A percentile compares a stretch with the other conserved stretches of the same genome.
Evolutionary conservation across 139 green algal genomes (phyloP).

Genomic region (Coelastrella sp.): DNA sequence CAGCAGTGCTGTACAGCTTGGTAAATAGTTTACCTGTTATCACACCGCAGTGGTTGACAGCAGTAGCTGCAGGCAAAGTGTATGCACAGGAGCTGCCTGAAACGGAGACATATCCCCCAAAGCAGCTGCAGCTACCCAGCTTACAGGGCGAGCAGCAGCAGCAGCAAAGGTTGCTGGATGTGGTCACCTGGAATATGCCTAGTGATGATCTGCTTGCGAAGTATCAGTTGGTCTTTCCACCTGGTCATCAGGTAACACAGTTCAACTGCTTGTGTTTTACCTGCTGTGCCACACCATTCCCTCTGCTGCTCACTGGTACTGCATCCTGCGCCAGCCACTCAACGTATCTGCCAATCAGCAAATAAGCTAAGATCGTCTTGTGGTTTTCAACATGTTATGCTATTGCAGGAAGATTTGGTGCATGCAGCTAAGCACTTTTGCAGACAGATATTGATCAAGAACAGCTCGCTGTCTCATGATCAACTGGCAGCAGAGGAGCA

Average conservation of each 20-base stretch:
- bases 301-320: not conserved
- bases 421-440: not conserved
- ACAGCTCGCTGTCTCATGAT: not conserved
- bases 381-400: not conserved
- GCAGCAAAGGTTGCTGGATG: slow-evolving; percentile 26
- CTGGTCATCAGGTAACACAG: not conserved
- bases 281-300: not conserved
- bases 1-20: not conserved
- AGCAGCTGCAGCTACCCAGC: slow-evolving; percentile 27
- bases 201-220: not conserved
- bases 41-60: slow-evolving; percentile 6
- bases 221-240: not conserved
- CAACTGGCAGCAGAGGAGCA: not conserved
- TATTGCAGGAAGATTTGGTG: not conserved
- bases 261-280: not conserved
- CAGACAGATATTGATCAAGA: not conserved
- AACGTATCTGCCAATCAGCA: not conserved
- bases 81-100: not conserved
- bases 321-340: not conserved
- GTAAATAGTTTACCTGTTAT: not conserved
- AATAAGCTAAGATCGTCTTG: not conserved
- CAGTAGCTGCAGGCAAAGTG: slow-evolving; percentile 7
- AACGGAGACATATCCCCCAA: not conserved
- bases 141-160: slow-evolving; percentile 20
- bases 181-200: not conserved